A percentile compares a stretch with the other conserved stretches of the same genome.
Conservation (phyloP, 2,329 filamentous ascomycete genomes). For the Akanthomyces uredinophilus region DNA sequence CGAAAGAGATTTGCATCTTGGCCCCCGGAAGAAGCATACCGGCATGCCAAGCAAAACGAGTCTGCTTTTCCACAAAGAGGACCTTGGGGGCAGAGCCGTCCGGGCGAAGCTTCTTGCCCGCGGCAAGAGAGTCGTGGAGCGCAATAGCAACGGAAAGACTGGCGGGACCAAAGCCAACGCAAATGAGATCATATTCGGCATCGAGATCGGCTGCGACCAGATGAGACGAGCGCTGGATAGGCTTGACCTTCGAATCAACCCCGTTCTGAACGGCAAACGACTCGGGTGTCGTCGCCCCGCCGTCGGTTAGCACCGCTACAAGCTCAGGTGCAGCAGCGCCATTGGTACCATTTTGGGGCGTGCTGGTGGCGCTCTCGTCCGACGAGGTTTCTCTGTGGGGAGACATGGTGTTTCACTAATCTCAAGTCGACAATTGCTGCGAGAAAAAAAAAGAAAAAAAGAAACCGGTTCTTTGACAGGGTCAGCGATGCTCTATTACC, state of each 20-base stretch:
- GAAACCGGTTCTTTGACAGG: background rate
- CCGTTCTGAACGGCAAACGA: constrained; percentile 6
- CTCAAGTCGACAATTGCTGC: background rate
- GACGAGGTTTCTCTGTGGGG: constrained; percentile 9
- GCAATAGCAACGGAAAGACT: constrained; percentile 86
- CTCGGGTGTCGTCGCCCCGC: background rate
- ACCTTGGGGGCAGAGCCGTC: constrained; percentile 58
- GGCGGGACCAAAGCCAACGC: constrained; percentile 88
- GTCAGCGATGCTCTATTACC: background rate
- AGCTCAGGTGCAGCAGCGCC: constrained; percentile 5
- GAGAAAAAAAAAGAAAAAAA: background rate
- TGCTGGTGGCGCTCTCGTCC: constrained; percentile 2
- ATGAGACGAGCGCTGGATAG: constrained; percentile 19
- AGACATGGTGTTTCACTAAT: constrained; percentile 1
- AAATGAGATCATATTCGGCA: constrained; percentile 77
- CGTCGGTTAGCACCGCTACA: background rate
- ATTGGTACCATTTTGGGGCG: constrained; percentile 8
- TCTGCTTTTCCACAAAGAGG: constrained; percentile 82
- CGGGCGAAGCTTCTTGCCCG: constrained; percentile 38
- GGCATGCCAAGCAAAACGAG: constrained; percentile 82
- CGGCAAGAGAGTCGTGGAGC: constrained; percentile 70
- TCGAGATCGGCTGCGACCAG: constrained; percentile 51
- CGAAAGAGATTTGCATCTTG: constrained; percentile 96
- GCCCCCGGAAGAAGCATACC: constrained; percentile 92
- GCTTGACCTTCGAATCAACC: background rate